A percentile compares a stretch with the other conserved stretches of the same genome.
Conservation (phyloP, 768 basidiomycete species). For the Candolleomyces eurysporus region DNA sequence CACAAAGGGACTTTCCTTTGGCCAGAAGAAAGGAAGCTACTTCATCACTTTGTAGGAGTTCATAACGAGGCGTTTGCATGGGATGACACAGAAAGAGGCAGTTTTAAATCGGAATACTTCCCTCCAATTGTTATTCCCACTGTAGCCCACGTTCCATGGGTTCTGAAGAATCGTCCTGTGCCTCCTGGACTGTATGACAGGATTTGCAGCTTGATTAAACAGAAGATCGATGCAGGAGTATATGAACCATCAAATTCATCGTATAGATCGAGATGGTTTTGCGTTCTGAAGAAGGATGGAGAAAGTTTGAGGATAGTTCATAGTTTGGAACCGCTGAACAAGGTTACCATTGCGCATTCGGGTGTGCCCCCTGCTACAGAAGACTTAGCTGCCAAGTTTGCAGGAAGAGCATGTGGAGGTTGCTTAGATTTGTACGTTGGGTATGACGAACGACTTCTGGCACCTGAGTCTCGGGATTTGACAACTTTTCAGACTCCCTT, state of each 20-base stretch:
- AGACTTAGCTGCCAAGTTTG: conserved; percentile 22
- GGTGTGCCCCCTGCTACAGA: conserved; percentile 26
- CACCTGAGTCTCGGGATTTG: conserved; percentile 2
- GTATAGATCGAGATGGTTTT: conserved; percentile 39
- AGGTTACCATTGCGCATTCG: conserved; percentile 27
- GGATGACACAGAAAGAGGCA: conserved; percentile 15
- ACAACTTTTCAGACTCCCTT: conserved; percentile 11
- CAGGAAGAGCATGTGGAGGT: conserved; percentile 3
- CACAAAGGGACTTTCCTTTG: conserved; percentile 18
- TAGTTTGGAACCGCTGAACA: conserved; percentile 35
- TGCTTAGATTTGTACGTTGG: conserved; percentile 8
- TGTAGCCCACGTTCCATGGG: conserved; percentile 11
- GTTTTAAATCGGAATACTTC: conserved; percentile 16
- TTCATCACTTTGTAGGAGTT: conserved; percentile 11
- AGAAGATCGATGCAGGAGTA: conserved; percentile 32
- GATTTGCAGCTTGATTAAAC: conserved; percentile 9
- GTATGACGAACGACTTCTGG: conserved; percentile 3
- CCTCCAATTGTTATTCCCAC: conserved; percentile 12
- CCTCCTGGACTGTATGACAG: conserved; percentile 12
- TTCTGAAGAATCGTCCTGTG: conserved; percentile 9
- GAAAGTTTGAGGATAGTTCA: too few relatives aligned
- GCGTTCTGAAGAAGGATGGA: conserved; percentile 33
- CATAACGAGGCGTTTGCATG: conserved; percentile 17
- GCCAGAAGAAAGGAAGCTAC: conserved; percentile 15
- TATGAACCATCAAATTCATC: conserved; percentile 28